Evolutionary conservation across 208 protist species (phyloP).

Genomic region (Crithidia acanthocephali): DNA sequence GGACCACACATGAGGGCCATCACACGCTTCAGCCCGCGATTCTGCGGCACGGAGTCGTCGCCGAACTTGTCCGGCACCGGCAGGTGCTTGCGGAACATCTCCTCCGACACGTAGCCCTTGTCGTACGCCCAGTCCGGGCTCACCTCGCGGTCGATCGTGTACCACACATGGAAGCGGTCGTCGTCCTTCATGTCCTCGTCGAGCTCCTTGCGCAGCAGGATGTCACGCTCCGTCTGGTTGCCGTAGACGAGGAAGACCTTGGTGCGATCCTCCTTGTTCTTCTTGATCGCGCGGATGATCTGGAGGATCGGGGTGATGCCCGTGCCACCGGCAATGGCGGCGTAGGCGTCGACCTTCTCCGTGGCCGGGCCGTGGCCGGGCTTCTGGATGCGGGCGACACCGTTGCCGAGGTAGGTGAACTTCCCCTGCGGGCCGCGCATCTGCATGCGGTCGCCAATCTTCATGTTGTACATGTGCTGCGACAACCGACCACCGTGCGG

Average conservation of each 20-base stretch:
- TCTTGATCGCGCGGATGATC: constrained; percentile 87
- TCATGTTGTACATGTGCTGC: constrained; percentile 86
- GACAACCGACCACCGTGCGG: constrained; percentile 89
- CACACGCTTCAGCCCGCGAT: constrained; percentile 39
- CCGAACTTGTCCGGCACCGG: constrained; percentile 40
- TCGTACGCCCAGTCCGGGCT: constrained; percentile 71
- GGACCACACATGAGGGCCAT: constrained; percentile 89
- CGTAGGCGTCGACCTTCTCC: constrained; percentile 54
- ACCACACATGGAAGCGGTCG: constrained; percentile 71
- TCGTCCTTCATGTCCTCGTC: constrained; percentile 62
- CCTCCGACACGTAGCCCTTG: constrained; percentile 67
- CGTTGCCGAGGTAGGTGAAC: constrained; percentile 87
- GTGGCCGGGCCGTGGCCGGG: constrained; percentile 28
- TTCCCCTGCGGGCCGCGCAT: constrained; percentile 90
- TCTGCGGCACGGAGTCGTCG: constrained; percentile 36
- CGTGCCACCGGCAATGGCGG: constrained; percentile 82
- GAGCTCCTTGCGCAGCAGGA: constrained; percentile 89
- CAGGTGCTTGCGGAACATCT: constrained; percentile 79
- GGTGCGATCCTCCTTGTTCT: constrained; percentile 74
- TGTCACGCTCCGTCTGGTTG: constrained; percentile 92
- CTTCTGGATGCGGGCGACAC: constrained; percentile 36
- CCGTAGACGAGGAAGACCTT: constrained; percentile 86
- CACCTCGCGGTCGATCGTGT: constrained; percentile 67
- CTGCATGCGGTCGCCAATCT: constrained; percentile 83
- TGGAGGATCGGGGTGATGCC: constrained; percentile 95